Base-by-base conservation (phyloP, 2,329 filamentous ascomycete species). In the Fusarium sacchari region DNA sequence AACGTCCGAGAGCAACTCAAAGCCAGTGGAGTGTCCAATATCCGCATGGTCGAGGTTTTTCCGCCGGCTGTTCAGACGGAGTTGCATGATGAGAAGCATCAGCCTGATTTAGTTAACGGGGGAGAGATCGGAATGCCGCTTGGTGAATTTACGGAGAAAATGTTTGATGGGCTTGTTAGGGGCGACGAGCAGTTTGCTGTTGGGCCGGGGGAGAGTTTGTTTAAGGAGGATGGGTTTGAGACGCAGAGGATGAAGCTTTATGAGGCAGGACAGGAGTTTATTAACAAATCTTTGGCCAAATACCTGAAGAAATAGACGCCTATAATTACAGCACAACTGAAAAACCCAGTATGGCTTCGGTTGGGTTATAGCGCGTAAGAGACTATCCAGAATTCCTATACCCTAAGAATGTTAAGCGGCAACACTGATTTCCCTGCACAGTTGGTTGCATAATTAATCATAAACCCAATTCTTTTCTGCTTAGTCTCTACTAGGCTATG, bases 121-220 rank as follows among this genome's bases (percentile, higher is more conserved):
- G 73, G 76, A 8, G 61, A 76, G 26, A 80, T 84, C 50, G 83
- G 83, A 1, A 83, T 84, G 71, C 79, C 82, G 3, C 71, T 84
- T 40, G 79, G 30, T 3, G 78, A 83, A 32, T 89, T 86, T 71
- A 81, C 80, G 5, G 81, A 87, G 1, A 83, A 84, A 17, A 77
- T 77, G 74, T 72, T 69, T 17, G 66, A 73, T 18, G 76, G 78
- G 4, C 58, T 79, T 40, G 56, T 56, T 4, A 64, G 43, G 47
- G 77, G 76, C 1, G 60, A 75, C 34, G 77, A 78, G 15, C 78
- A 78, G 43, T 78, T 78, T 67, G 76, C 74, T 11, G 53, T 79
- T 26, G 76, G 74, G 0, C 75, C 65, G 1, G 73, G 74, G 3
- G 77, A 79, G 47, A 44, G 52, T 4, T 37, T 78, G 13, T 64